These are phyloP conservation scores for Aspergillus funiculosus DNA, from an alignment of 495 filamentous ascomycete species.

Conservation along the genomic window DNA sequence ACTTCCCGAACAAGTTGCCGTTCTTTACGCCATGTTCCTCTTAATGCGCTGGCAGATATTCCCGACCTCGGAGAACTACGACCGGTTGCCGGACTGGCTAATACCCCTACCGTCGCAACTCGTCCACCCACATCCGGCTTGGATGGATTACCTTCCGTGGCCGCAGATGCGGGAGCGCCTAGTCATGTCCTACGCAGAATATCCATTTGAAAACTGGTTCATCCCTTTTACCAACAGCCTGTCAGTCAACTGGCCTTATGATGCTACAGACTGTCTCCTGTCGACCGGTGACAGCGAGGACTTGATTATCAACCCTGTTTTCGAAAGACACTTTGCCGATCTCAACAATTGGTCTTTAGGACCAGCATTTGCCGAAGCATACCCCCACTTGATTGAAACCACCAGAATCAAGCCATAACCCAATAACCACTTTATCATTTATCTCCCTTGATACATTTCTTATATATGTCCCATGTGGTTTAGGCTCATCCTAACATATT, in stretches of 20 bases:
- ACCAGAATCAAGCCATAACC: conserved; percentile 37
- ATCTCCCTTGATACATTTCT: background rate
- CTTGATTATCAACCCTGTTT: conserved; percentile 70
- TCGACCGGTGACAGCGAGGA: conserved; percentile 51
- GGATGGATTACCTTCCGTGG: conserved; percentile 75
- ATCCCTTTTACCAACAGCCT: conserved; percentile 70
- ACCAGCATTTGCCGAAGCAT: conserved; percentile 55
- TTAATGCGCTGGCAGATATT: conserved; percentile 77
- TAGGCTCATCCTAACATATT: too few relatives aligned
- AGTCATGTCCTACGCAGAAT: conserved; percentile 41
- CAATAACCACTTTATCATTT: background rate
- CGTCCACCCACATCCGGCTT: conserved; percentile 59
- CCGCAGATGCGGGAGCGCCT: conserved; percentile 64
- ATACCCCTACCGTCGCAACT: conserved; percentile 58
- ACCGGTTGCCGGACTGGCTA: conserved; percentile 62
- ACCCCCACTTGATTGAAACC: conserved; percentile 55
- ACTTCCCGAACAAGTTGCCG: conserved; percentile 70
- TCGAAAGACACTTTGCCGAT: conserved; percentile 64
- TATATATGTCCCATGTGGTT: too few relatives aligned
- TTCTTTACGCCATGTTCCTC: conserved; percentile 78
- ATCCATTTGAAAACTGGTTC: conserved; percentile 71
- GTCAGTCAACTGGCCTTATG: conserved; percentile 72
- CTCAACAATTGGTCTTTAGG: conserved; percentile 76
- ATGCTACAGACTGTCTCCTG: conserved; percentile 55
- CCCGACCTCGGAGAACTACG: conserved; percentile 68